These are phyloP conservation scores for Komagataella phaffii DNA, from an alignment of 805 yeast species.

Conservation along the genomic window DNA sequence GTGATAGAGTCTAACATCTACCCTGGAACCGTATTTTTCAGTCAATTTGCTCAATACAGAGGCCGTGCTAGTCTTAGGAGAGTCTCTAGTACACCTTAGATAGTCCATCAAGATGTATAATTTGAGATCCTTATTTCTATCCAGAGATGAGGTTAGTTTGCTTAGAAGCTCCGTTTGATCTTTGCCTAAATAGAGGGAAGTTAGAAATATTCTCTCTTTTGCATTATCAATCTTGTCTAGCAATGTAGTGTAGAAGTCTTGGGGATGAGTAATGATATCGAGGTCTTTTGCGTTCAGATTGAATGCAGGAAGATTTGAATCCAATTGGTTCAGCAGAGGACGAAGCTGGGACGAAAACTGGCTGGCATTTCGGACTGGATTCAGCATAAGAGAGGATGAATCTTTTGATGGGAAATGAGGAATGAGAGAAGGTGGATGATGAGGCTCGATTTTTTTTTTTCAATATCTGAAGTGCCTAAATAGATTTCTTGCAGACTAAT, in stretches of 20 bases:
- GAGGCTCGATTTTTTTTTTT: not conserved
- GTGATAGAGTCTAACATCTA: constrained; percentile 73
- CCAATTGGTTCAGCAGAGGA: constrained; percentile 29
- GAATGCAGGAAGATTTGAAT: constrained; percentile 57
- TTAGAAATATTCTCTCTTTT: constrained; percentile 55
- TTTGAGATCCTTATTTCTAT: constrained; percentile 41
- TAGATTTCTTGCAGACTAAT: not conserved
- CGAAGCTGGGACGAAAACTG: not conserved
- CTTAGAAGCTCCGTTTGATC: constrained; percentile 63
- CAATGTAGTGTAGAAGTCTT: constrained; percentile 53
- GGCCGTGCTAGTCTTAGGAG: constrained; percentile 71
- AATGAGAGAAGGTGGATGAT: not conserved
- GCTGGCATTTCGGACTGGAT: not conserved
- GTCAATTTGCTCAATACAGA: constrained; percentile 55
- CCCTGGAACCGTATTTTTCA: constrained; percentile 51
- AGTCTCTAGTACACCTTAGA: constrained; percentile 84
- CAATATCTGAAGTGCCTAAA: not conserved
- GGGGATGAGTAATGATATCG: constrained; percentile 51
- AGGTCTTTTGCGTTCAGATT: constrained; percentile 41
- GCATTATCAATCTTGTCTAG: constrained; percentile 53
- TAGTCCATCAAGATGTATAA: constrained; percentile 77
- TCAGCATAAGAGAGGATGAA: constrained; percentile 3
- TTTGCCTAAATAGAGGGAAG: constrained; percentile 81
- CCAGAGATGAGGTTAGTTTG: constrained; percentile 47
- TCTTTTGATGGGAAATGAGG: not conserved